Evolutionary conservation across 2,329 filamentous ascomycete species (phyloP).

Genomic region (Knufia fluminis): DNA sequence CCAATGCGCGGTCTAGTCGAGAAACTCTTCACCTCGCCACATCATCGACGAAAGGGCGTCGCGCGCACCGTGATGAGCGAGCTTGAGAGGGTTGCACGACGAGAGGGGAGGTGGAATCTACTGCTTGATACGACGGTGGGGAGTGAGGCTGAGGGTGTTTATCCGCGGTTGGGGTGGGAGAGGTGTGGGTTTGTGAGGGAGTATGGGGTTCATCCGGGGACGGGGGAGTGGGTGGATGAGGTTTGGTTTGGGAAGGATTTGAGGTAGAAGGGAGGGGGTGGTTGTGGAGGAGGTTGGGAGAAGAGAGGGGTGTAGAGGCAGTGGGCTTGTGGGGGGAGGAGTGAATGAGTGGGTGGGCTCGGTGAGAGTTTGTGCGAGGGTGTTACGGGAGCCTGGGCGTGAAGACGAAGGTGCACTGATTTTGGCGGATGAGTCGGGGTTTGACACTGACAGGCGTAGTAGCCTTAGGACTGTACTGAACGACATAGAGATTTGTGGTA

Average conservation of each 20-base stretch:
- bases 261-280: no score
- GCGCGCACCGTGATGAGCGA: slow-evolving; percentile 44
- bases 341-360: no score
- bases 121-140: slow-evolving; percentile 46
- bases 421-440: no score
- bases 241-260: slow-evolving; percentile 23
- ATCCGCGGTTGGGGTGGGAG: slow-evolving; percentile 48
- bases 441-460: no score
- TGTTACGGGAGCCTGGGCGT: no score
- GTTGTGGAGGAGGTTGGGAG: no score
- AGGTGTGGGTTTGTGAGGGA: slow-evolving; percentile 48
- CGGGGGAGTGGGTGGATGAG: slow-evolving; percentile 38
- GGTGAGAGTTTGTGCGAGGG: no score
- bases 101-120: slow-evolving; percentile 43
- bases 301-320: no score
- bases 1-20: slow-evolving; percentile 48
- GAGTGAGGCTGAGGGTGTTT: slow-evolving; percentile 46
- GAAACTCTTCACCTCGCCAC: slow-evolving; percentile 49
- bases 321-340: no score
- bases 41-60: slow-evolving; percentile 43
- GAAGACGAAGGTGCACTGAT: no score
- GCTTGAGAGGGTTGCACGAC: slow-evolving; percentile 47
- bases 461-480: no score
- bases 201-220: slow-evolving; percentile 44
- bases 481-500: no score